Evolutionary conservation across 192 early-diverging fungal species (phyloP).

Genomic region (Mortierella claussenii): DNA sequence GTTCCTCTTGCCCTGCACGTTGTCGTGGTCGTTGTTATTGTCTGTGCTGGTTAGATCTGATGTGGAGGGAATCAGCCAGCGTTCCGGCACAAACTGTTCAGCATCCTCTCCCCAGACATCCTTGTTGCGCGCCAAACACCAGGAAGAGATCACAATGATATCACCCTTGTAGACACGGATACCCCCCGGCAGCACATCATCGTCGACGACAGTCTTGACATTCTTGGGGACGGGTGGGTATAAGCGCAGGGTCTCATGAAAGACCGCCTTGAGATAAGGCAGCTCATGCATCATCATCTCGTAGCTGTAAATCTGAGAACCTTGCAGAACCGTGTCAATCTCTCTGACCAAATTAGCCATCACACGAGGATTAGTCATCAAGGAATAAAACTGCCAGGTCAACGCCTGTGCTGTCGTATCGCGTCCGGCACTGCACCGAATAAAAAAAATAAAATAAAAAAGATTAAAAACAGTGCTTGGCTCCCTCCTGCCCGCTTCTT

Average conservation of each 20-base stretch:
- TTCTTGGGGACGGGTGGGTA: slow-evolving; percentile 75
- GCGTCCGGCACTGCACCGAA: slow-evolving; percentile 43
- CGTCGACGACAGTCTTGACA: slow-evolving; percentile 57
- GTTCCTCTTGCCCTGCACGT: no score
- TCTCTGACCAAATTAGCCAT: slow-evolving; percentile 42
- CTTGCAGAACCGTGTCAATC: slow-evolving; percentile 22
- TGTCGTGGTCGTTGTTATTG: background rate
- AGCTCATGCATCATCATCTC: slow-evolving; percentile 53
- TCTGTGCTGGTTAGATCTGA: background rate
- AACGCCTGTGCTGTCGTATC: slow-evolving; percentile 51
- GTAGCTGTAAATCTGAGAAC: slow-evolving; percentile 6
- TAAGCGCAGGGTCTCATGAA: slow-evolving; percentile 70
- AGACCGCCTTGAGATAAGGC: slow-evolving; percentile 61
- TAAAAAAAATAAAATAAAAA: background rate
- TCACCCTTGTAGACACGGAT: slow-evolving; percentile 61
- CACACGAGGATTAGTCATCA: slow-evolving; percentile 46
- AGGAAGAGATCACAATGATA: slow-evolving; percentile 48
- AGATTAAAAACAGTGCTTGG: background rate
- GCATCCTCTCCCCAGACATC: slow-evolving; percentile 60
- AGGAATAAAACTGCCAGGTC: slow-evolving; percentile 40
- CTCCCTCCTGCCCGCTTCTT: no score
- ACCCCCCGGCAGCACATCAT: slow-evolving; percentile 59
- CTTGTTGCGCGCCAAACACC: slow-evolving; percentile 27
- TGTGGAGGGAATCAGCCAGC: slow-evolving; percentile 51
- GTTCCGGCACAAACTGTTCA: slow-evolving; percentile 65